Percentiles rank a stretch among this genome's conserved stretches.
Conservation (phyloP, 768 basidiomycete species). For the Collybia sp. region DNA sequence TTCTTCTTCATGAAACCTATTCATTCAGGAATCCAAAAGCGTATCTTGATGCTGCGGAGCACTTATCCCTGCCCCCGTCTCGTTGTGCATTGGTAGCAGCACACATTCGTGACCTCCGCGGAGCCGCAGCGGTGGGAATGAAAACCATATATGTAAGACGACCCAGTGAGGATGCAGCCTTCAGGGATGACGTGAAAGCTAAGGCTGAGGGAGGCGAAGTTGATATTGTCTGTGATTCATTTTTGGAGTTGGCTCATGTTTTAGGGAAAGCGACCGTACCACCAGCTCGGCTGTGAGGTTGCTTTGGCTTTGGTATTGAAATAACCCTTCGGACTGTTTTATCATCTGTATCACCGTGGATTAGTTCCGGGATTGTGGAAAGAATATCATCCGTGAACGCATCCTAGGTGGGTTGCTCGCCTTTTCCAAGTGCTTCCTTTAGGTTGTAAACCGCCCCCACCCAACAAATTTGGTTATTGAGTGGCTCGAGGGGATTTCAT, state of each 20-base stretch:
- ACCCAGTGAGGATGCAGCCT: conserved; percentile 34
- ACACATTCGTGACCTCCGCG: conserved; percentile 53
- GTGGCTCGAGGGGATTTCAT: too few species aligned
- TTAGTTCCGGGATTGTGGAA: too few species aligned
- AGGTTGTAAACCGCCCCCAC: too few species aligned
- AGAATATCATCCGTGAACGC: too few species aligned
- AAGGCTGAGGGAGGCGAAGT: conserved; percentile 55
- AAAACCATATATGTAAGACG: conserved; percentile 57
- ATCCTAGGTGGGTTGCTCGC: too few species aligned
- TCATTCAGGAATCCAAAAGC: conserved; percentile 40
- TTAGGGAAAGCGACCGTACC: too few species aligned
- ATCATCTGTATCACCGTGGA: too few species aligned
- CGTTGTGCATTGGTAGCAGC: conserved; percentile 63
- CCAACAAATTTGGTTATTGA: too few species aligned
- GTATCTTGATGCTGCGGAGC: conserved; percentile 43
- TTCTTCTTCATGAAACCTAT: not conserved
- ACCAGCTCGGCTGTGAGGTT: too few species aligned
- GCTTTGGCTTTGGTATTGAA: too few species aligned
- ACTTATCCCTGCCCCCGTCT: conserved; percentile 44
- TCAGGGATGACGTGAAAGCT: conserved; percentile 23
- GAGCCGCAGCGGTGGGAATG: conserved; percentile 47
- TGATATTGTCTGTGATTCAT: conserved; percentile 49
- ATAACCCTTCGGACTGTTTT: too few species aligned
- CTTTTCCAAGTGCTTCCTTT: too few species aligned
- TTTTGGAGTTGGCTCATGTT: conserved; percentile 41